Conservation (phyloP, 257 asterid genomes). For the Solanum raphanifolium region DNA sequence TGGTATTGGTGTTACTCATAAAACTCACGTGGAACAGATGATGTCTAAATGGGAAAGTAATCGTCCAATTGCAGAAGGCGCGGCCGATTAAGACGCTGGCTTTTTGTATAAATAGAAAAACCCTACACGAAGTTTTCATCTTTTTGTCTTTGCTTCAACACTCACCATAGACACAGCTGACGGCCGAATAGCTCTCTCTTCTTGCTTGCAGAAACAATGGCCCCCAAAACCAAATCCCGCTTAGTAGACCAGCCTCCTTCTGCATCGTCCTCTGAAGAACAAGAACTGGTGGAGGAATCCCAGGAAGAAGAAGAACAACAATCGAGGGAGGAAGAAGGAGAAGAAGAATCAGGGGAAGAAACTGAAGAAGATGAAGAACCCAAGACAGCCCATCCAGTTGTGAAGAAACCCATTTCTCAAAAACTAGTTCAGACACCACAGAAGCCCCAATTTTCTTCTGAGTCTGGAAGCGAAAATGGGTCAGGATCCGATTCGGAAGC, state of each 20-base stretch:
- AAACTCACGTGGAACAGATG: neutral
- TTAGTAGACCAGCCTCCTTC: slow-evolving; percentile 13
- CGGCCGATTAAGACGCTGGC: neutral
- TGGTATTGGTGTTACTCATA: neutral
- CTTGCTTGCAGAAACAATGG: slow-evolving; percentile 3
- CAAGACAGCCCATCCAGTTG: neutral
- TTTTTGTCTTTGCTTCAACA: neutral
- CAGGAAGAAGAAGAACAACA: slow-evolving; percentile 6
- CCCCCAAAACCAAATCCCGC: slow-evolving; percentile 1
- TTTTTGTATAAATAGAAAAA: neutral
- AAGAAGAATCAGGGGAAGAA: slow-evolving; percentile 2
- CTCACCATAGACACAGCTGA: neutral
- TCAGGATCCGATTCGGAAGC: slow-evolving; percentile 20
- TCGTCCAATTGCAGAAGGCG: neutral
- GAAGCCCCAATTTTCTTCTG: neutral
- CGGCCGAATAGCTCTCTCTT: neutral
- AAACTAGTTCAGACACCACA: neutral
- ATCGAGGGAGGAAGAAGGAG: slow-evolving; percentile 8
- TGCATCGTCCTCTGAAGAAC: slow-evolving; percentile 9
- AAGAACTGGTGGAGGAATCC: neutral
- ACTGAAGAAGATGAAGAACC: neutral
- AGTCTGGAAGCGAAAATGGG: neutral
- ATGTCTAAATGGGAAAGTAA: neutral
- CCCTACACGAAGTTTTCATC: neutral
- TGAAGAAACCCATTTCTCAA: neutral